Percentiles rank a stretch among this genome's conserved stretches.
Conservation (phyloP, 2,329 filamentous ascomycete species). For the Diaporthe eres region DNA sequence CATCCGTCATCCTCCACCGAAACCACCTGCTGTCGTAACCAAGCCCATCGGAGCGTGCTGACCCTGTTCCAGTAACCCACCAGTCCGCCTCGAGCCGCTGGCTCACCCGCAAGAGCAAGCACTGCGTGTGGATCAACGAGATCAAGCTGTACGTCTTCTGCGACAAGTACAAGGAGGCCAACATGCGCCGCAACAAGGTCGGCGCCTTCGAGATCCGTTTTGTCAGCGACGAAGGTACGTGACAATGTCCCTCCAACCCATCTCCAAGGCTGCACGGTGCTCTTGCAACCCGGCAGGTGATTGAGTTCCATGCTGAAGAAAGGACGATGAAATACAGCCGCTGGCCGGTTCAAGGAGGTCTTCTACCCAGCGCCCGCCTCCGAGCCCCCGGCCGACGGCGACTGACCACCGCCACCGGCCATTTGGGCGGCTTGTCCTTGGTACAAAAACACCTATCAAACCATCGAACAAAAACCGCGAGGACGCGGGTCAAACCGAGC, state of each 20-base stretch:
- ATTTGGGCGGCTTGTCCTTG: conserved; percentile 10
- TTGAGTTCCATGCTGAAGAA: background rate
- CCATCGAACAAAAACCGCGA: background rate
- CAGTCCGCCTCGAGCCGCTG: conserved; percentile 64
- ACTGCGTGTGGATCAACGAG: conserved; percentile 66
- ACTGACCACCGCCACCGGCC: background rate
- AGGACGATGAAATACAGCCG: conserved; percentile 45
- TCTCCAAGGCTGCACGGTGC: background rate
- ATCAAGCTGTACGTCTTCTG: conserved; percentile 73
- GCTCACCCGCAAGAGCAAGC: conserved; percentile 63
- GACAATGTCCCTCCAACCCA: background rate
- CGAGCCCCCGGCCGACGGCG: conserved; percentile 33
- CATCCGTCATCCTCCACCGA: background rate
- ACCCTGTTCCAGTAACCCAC: conserved; percentile 59
- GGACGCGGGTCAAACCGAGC: too few relatives aligned
- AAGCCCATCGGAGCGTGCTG: background rate
- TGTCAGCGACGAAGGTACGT: conserved; percentile 56
- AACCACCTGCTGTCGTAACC: background rate
- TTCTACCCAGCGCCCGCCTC: conserved; percentile 50
- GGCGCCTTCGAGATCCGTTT: conserved; percentile 68
- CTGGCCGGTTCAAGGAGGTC: conserved; percentile 57
- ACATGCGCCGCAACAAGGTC: conserved; percentile 63
- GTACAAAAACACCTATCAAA: background rate
- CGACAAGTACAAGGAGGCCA: conserved; percentile 66
- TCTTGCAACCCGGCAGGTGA: background rate